Percentiles rank a stretch among this genome's conserved stretches.
Conservation (phyloP, 2,329 filamentous ascomycete genomes). For the Fusarium floridanum region DNA sequence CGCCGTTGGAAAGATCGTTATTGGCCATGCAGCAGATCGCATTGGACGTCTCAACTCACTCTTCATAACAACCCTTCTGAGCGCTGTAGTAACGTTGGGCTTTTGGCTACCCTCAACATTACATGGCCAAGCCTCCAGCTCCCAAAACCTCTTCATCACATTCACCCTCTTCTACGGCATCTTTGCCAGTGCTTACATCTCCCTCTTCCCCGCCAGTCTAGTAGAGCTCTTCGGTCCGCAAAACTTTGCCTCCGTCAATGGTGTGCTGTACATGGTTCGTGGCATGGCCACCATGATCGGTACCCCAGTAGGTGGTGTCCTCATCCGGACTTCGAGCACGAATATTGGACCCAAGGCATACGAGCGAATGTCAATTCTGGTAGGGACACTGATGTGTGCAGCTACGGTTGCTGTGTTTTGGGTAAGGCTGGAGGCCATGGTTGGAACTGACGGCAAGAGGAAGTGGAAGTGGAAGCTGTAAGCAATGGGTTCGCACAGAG, state of each 20-base stretch:
- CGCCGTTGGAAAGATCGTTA: conserved; percentile 12
- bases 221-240: neutral
- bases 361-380: neutral
- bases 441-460: conserved; percentile 4
- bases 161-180: neutral
- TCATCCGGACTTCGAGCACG: neutral
- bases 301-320: neutral
- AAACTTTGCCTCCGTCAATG: neutral
- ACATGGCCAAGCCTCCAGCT: neutral
- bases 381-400: neutral
- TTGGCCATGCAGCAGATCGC: neutral
- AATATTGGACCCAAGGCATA: neutral
- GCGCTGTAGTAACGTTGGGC: neutral
- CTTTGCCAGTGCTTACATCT: neutral
- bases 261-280: conserved; percentile 1
- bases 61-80: neutral
- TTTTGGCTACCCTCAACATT: neutral
- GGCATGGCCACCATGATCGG: conserved; percentile 1
- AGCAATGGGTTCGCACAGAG: neutral
- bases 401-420: conserved; percentile 4
- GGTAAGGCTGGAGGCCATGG: conserved; percentile 12
- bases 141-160: neutral
- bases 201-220: neutral
- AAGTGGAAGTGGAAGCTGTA: conserved; percentile 12
- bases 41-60: neutral